These are phyloP conservation scores for Diplocarpon rosae DNA, from an alignment of 2,329 filamentous ascomycete genomes.

Conservation along the genomic window DNA sequence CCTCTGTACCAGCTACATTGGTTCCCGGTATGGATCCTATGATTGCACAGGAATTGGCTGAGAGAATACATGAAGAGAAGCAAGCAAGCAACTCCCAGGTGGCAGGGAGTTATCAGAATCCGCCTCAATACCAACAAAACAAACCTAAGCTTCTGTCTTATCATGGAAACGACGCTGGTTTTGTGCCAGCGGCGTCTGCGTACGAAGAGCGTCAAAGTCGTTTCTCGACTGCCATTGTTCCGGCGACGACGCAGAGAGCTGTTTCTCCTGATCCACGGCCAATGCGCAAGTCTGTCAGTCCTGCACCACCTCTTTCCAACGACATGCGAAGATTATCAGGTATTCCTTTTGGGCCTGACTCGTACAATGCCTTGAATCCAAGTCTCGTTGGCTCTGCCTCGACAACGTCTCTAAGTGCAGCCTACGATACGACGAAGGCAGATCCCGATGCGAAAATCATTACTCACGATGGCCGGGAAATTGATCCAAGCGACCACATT, in stretches of 20 bases:
- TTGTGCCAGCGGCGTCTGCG: constrained; percentile 16
- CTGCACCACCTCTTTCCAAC: constrained; percentile 44
- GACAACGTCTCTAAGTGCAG: constrained; percentile 20
- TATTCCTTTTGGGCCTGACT: constrained; percentile 64
- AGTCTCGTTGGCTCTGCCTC: constrained; percentile 28
- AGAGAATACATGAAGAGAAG: constrained; percentile 45
- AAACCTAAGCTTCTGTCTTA: constrained; percentile 20
- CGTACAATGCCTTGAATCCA: constrained; percentile 64
- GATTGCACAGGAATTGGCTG: constrained; percentile 45
- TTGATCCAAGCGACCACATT: constrained; percentile 72
- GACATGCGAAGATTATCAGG: constrained; percentile 43
- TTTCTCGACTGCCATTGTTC: constrained; percentile 25
- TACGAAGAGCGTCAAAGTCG: constrained; percentile 24
- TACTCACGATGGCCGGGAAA: constrained; percentile 61
- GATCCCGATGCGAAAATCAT: constrained; percentile 60
- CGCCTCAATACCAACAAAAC: constrained; percentile 19
- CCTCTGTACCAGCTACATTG: constrained; percentile 43
- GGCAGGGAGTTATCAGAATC: constrained; percentile 28
- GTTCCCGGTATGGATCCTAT: constrained; percentile 49
- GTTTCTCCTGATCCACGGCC: constrained; percentile 30
- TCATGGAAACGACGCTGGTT: constrained; percentile 16
- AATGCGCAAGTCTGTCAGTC: constrained; percentile 64
- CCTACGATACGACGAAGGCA: constrained; percentile 27
- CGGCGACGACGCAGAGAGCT: constrained; percentile 18
- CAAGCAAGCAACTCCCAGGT: constrained; percentile 35